Evolutionary conservation across 1,284 basidiomycete species (phyloP).

Genomic region (Exobasidium cylindrosporum): DNA sequence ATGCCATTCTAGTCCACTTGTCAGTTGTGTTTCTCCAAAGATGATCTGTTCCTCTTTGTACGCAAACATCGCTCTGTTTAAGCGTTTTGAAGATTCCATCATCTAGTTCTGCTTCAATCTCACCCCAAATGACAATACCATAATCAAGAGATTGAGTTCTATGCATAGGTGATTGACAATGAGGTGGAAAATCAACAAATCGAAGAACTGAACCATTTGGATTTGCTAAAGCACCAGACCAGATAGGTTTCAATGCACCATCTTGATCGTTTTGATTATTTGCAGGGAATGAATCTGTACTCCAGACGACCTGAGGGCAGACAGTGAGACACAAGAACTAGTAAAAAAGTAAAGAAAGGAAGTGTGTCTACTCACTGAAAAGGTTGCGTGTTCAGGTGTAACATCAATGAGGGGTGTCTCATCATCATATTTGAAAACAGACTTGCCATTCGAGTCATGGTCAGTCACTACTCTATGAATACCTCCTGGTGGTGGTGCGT

Average conservation of each 20-base stretch:
- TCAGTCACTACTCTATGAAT: slow-evolving; percentile 21
- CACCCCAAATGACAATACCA: slow-evolving; percentile 26
- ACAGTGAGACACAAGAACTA: background rate
- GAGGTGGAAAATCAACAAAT: slow-evolving; percentile 22
- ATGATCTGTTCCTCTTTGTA: slow-evolving; percentile 26
- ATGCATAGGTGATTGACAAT: slow-evolving; percentile 19
- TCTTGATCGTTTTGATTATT: slow-evolving; percentile 17
- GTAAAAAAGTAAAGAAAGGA: no score
- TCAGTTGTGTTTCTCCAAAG: slow-evolving; percentile 21
- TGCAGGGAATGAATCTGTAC: slow-evolving; percentile 16
- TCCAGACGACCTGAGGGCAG: slow-evolving; percentile 20
- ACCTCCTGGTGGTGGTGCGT: background rate
- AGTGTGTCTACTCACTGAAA: slow-evolving; percentile 16
- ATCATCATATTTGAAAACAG: slow-evolving; percentile 18
- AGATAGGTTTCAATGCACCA: slow-evolving; percentile 20
- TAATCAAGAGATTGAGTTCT: slow-evolving; percentile 27
- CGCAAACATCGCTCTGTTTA: slow-evolving; percentile 16
- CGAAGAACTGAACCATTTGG: slow-evolving; percentile 20
- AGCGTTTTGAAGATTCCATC: slow-evolving; percentile 18
- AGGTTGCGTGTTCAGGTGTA: slow-evolving; percentile 14
- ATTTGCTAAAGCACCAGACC: slow-evolving; percentile 20
- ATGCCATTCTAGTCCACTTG: slow-evolving; percentile 21
- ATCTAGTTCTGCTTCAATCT: slow-evolving; percentile 25
- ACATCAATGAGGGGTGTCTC: slow-evolving; percentile 13
- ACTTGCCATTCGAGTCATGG: slow-evolving; percentile 14